Evolutionary conservation across 176 grass and related monocot species (phyloP).

Genomic region (Cenchrus fungigraminus): DNA sequence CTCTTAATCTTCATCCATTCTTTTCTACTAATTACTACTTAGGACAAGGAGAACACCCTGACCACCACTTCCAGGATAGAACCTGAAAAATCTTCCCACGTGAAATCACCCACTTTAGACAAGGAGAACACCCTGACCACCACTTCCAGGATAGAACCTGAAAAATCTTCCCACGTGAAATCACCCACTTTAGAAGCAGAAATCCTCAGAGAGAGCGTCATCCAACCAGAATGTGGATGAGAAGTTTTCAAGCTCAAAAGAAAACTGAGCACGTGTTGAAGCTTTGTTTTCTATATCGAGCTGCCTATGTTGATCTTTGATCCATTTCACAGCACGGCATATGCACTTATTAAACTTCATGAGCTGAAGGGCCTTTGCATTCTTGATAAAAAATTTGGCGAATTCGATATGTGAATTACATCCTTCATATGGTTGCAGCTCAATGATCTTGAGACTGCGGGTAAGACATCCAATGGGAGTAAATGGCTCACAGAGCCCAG

Average conservation of each 20-base stretch:
- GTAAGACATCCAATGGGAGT: not conserved
- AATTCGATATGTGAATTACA: not conserved
- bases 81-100: too few species aligned
- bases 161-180: too few species aligned
- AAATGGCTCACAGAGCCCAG: not conserved
- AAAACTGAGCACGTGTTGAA: not conserved
- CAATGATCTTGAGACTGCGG: not conserved
- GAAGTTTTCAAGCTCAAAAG: not conserved
- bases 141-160: too few species aligned
- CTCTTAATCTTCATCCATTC: not conserved
- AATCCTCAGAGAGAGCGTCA: not conserved
- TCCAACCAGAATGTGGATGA: not conserved
- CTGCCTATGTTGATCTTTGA: not conserved
- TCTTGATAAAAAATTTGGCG: not conserved
- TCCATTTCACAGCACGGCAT: not conserved
- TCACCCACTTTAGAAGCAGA: too few species aligned
- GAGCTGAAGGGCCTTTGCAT: not conserved
- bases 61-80: too few species aligned
- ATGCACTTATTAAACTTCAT: not conserved
- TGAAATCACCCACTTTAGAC: too few species aligned
- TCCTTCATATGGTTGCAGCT: not conserved
- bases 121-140: too few species aligned
- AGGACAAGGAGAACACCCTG: slow-evolving; percentile 45
- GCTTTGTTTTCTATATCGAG: not conserved
- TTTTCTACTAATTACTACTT: slow-evolving; percentile 24